These are phyloP conservation scores for Populus ilicifolia DNA, from an alignment of 345 rosid species.

Conservation along the genomic window DNA sequence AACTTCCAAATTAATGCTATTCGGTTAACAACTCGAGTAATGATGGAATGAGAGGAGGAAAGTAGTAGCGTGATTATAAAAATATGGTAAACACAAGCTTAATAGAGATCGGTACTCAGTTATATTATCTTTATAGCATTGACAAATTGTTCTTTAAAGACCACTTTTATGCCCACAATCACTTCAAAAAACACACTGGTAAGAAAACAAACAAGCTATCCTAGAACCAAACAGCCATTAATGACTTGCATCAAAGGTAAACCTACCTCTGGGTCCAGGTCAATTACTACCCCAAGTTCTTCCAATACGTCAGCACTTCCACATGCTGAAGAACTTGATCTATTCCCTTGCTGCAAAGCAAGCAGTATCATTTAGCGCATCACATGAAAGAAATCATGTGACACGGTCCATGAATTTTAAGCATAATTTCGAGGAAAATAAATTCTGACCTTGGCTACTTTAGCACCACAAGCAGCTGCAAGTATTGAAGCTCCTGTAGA, in stretches of 20 bases:
- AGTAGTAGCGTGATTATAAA: neutral
- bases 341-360: conserved; percentile 78
- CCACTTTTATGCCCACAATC: neutral
- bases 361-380: neutral
- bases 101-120: neutral
- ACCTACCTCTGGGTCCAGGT: conserved; percentile 73
- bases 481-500: conserved; percentile 92
- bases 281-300: conserved; percentile 67
- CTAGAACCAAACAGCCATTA: neutral
- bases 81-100: neutral
- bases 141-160: neutral
- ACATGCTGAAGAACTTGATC: conserved; percentile 95
- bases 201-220: neutral
- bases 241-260: neutral
- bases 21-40: neutral
- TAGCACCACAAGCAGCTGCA: conserved; percentile 94
- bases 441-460: conserved; percentile 75
- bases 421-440: neutral
- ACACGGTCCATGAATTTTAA: neutral
- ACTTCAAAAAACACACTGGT: neutral
- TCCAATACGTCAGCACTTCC: conserved; percentile 98
- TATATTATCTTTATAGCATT: neutral
- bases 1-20: neutral
- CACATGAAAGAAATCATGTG: neutral
- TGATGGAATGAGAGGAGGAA: neutral